phyloP scores from a whole-genome alignment of 495 filamentous ascomycete species.

The Aspergillus incahuasiensis region DNA sequence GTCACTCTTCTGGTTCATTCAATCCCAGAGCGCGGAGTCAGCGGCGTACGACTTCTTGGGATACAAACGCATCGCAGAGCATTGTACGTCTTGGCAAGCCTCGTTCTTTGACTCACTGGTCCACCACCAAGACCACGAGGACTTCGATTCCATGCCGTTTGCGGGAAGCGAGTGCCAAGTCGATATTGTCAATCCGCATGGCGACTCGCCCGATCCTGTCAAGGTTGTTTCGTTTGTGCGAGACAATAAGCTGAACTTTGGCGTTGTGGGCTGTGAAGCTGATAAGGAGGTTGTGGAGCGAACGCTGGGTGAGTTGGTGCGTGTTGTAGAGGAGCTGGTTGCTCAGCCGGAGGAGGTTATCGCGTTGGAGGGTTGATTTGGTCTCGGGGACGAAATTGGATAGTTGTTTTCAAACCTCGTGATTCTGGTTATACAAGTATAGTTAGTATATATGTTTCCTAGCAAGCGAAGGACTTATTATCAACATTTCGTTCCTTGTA shows the following conservation, averaged over 20 bases:
- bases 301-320: conserved; percentile 22
- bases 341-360: background rate
- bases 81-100: conserved; percentile 10
- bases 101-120: conserved; percentile 14
- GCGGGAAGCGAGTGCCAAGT: conserved; percentile 28
- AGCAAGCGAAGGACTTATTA: background rate
- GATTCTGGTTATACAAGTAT: background rate
- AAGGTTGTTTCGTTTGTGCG: conserved; percentile 37
- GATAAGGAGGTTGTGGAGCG: conserved; percentile 25
- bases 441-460: background rate
- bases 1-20: conserved; percentile 20
- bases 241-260: conserved; percentile 31
- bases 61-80: conserved; percentile 9
- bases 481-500: background rate
- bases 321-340: background rate
- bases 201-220: conserved; percentile 32
- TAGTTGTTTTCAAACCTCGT: background rate
- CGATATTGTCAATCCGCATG: conserved; percentile 35
- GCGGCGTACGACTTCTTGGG: conserved; percentile 18
- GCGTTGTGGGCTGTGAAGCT: conserved; percentile 32
- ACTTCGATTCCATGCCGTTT: conserved; percentile 42
- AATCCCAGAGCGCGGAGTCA: conserved; percentile 12
- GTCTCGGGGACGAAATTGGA: background rate
- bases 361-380: background rate
- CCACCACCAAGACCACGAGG: conserved; percentile 25